Percentiles rank a stretch among this genome's conserved stretches.
Evolutionary conservation across 2,329 filamentous ascomycete species (phyloP).

Genomic region (Penicillium vulpinum): DNA sequence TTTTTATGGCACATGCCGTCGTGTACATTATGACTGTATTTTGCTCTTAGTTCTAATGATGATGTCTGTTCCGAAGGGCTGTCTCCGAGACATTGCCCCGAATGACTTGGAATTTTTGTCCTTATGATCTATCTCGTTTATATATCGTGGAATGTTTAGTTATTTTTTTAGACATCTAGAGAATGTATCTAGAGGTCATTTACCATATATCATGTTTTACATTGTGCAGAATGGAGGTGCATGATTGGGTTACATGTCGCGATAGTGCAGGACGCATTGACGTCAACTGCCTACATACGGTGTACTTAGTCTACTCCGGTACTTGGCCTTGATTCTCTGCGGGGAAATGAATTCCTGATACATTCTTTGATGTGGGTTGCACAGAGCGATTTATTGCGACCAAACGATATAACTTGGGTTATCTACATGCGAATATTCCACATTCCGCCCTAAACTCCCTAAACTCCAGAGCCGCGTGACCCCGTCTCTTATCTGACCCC

Average conservation of each 20-base stretch:
- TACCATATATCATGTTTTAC: not conserved
- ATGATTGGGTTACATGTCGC: not conserved
- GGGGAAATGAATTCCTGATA: not conserved
- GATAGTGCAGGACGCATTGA: constrained; percentile 4
- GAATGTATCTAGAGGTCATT: no score
- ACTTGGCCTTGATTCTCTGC: constrained; percentile 2
- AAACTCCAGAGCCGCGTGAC: constrained; percentile 1
- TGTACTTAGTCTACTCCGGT: no score
- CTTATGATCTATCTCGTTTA: not conserved
- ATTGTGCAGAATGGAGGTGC: not conserved
- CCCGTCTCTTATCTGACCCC: not conserved
- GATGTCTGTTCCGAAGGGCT: constrained; percentile 20
- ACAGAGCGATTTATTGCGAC: constrained; percentile 3
- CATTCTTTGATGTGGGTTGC: not conserved
- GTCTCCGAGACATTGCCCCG: constrained; percentile 8
- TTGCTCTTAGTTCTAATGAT: constrained; percentile 28
- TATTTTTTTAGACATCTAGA: no score
- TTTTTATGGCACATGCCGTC: constrained; percentile 15
- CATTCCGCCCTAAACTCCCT: not conserved
- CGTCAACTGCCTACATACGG: not conserved
- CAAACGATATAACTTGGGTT: not conserved
- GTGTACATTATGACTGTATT: constrained; percentile 28
- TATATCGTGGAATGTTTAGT: no score
- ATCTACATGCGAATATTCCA: no score
- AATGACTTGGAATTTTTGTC: not conserved